Evolutionary conservation across 768 basidiomycete genomes (phyloP), one percentile per base, ranked within the genome.

Genomic region (Rhizopogon vesiculosus): DNA sequence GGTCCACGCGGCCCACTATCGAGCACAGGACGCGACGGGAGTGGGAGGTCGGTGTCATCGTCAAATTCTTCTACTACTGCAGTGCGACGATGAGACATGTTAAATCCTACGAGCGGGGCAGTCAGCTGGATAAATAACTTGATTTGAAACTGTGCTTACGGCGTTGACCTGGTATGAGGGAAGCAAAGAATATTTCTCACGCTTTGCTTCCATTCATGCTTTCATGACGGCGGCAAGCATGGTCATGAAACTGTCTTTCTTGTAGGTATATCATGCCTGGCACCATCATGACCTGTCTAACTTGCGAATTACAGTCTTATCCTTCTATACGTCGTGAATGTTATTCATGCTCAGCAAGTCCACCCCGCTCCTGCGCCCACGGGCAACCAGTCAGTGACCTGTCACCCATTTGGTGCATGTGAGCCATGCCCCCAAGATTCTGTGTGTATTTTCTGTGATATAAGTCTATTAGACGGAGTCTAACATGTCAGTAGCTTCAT

Each of bases 41-140:
- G 77, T 0, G 92, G 90, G 15, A 95, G 81, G 67, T 96, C 93
- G 12, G 91, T 92, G 65, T 96, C 93, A 74, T 97, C 94, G 81
- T 96, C 92, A 65, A 95, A 96, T 65, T 91, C 91, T 57, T 82
- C 84, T 57, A 84, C 78, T 59, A 85, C 76, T 59, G 83, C 84
- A 65, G 83, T 74, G 68, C 84, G 78, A 62, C 86, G 86, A 25
- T 25, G 25, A 59, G 86, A 83, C 89, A 91, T 91, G 64, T 57
- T 66, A 15, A 13, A 51, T 25, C 13, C 29, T n/a, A 18, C 12
- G 18, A 33, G 31, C 31, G 31, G 9, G 9, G 31, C 31, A 8
- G 31, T 33, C 31, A 7, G 8, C 7, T 7, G 8, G 9, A 33
- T 33, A 9, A 33, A 33, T 33, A 33, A 33, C 3, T 5, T 25